Base-by-base conservation (phyloP, 2,329 filamentous ascomycete genomes). In the Coniochaeta prunicola region DNA sequence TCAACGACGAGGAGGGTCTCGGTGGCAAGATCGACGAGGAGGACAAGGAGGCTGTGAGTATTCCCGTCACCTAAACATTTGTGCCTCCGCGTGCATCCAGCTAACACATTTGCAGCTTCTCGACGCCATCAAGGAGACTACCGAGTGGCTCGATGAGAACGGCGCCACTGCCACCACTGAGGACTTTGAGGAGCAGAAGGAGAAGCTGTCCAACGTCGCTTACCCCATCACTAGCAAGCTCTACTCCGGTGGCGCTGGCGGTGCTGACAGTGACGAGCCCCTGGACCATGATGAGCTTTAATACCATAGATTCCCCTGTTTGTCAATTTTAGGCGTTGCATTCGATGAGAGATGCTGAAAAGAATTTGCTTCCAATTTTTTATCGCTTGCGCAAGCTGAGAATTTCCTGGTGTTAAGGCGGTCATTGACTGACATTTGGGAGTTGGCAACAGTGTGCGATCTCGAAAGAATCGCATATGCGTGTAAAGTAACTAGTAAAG, bases 211-310 rank as follows among this genome's bases (percentile, higher is more conserved):
- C 69, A 89, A 90, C 76, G 90, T 97, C 65, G 94, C 94, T 58
- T 97, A 97, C 81, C 94, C 94, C 67, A 99, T 99, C 80, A 99
- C 94, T 69, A 96, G 91, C 81, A 99, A 99, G 87, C 84, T 97
- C 71, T 97, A 97, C 82, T 79, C 75, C 67, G 80, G 82, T 69
- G 86, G 84, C 68, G 75, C 72, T 57, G 87, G 83, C 66, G 85
- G 82, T 63, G 83, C 78, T 63, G 88, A 86, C 62, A 89, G 91
- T 65, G 89, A 92, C 66, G 89, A 87, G 75, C 84, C 86, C 63
- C 73, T 76, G 65, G 76, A 73, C 60, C 90, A 92, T 76, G 90
- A 92, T 71, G 90, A 93, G 82, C 78, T 55, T 33, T 55, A 90
- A 86, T 71, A 66, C 54, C 62, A 67, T 67, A 68, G 66, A 74